phyloP scores from a whole-genome alignment of 2,329 filamentous ascomycete species.

The Aotearoamyces nothofagi region DNA sequence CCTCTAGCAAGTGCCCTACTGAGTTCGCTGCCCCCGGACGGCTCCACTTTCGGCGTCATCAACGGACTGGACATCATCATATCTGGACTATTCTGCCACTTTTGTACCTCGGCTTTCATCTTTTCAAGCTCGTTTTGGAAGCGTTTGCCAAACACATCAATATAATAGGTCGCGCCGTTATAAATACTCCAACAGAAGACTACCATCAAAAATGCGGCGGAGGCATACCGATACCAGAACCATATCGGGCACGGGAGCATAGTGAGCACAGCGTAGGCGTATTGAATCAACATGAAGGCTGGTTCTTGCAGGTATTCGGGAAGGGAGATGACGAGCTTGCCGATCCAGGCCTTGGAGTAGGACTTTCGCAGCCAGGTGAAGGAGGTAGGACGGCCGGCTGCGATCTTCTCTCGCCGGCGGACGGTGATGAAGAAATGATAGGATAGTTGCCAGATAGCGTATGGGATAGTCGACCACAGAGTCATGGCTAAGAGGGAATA shows the following conservation, averaged over 20 bases:
- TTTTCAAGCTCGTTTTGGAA: constrained; percentile 94
- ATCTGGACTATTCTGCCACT: constrained; percentile 59
- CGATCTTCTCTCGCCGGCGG: constrained; percentile 87
- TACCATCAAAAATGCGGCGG: constrained; percentile 56
- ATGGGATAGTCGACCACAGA: constrained; percentile 84
- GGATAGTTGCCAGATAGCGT: constrained; percentile 77
- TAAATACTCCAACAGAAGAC: constrained; percentile 95
- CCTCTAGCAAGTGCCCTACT: constrained; percentile 7
- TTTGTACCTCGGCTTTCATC: constrained; percentile 75
- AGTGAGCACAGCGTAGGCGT: constrained; percentile 74
- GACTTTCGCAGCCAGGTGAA: constrained; percentile 94
- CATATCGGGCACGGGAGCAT: constrained; percentile 92
- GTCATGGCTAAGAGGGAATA: constrained; percentile 79
- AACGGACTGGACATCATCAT: constrained; percentile 23
- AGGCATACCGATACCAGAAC: constrained; percentile 81
- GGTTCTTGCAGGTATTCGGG: constrained; percentile 67
- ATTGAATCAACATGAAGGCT: constrained; percentile 94
- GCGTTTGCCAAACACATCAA: constrained; percentile 90
- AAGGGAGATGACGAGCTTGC: constrained; percentile 66
- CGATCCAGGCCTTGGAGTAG: constrained; percentile 81
- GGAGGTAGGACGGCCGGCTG: constrained; percentile 84
- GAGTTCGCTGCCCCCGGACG: constrained; percentile 7
- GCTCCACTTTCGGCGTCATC: constrained; percentile 21
- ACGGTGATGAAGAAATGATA: constrained; percentile 97
- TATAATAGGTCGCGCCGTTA: constrained; percentile 95